These are phyloP conservation scores for Venturia oleaginea DNA, from an alignment of 2,329 filamentous ascomycete genomes.

Conservation along the genomic window DNA sequence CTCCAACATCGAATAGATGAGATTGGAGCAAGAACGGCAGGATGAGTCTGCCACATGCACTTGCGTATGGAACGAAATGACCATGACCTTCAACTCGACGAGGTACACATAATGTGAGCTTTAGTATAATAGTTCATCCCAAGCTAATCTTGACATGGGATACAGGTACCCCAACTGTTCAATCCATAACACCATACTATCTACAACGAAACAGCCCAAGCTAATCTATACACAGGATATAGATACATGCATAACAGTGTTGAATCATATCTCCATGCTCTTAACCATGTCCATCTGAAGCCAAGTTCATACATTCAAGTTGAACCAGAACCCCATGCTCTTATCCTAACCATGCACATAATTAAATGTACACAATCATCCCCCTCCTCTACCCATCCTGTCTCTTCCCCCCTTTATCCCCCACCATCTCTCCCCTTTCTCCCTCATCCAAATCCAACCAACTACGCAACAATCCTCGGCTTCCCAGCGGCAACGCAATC, in stretches of 20 bases:
- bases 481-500: constrained; percentile 27
- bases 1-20: background rate
- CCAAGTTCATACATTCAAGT: background rate
- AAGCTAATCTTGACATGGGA: background rate
- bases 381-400: too few relatives aligned
- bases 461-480: background rate
- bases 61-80: background rate
- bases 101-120: too few relatives aligned
- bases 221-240: background rate
- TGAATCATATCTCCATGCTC: background rate
- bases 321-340: background rate
- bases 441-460: background rate
- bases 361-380: too few relatives aligned
- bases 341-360: background rate
- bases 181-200: background rate
- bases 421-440: too few relatives aligned
- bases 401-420: background rate
- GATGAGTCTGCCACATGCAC: background rate
- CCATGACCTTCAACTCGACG: background rate
- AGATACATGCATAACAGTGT: background rate
- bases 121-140: background rate
- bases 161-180: background rate
- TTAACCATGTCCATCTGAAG: background rate
- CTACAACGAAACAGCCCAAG: background rate
- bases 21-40: background rate